phyloP scores from a whole-genome alignment of 768 basidiomycete genomes.

The Porphyrellus cyaneotinctus region DNA sequence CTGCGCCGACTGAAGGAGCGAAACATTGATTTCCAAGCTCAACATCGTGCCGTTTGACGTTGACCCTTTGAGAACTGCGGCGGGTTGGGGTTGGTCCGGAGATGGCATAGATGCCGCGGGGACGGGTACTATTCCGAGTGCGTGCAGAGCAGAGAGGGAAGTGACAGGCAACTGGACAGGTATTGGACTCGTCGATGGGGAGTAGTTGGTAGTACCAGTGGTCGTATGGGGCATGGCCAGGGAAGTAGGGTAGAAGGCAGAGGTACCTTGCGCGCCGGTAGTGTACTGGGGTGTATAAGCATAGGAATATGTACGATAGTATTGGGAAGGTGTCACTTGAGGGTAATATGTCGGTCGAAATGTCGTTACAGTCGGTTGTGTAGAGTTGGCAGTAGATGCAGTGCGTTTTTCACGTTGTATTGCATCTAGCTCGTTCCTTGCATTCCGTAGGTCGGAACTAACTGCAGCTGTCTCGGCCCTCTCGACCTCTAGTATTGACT shows the following conservation, averaged over 20 bases:
- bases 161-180: constrained; percentile 71
- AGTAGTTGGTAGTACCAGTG: constrained; percentile 28
- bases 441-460: constrained; percentile 56
- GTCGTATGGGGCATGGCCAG: constrained; percentile 36
- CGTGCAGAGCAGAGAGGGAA: constrained; percentile 53
- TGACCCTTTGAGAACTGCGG: constrained; percentile 73
- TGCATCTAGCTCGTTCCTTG: constrained; percentile 61
- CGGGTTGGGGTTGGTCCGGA: constrained; percentile 58
- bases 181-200: constrained; percentile 33
- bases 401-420: constrained; percentile 67
- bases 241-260: constrained; percentile 27
- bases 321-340: constrained; percentile 43
- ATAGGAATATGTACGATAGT: constrained; percentile 65
- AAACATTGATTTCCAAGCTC: constrained; percentile 76
- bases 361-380: constrained; percentile 32
- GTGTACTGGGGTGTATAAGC: constrained; percentile 59
- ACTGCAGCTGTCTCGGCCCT: constrained; percentile 56
- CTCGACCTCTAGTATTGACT: constrained; percentile 62
- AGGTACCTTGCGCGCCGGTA: constrained; percentile 19
- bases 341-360: constrained; percentile 39
- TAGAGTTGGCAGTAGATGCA: constrained; percentile 23
- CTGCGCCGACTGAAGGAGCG: constrained; percentile 66
- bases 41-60: constrained; percentile 68
- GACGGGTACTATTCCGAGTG: constrained; percentile 71
- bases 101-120: constrained; percentile 50